Evolutionary conservation across 169 alveolate genomes (phyloP).

Genomic region (Cardiosporidium cionae): DNA sequence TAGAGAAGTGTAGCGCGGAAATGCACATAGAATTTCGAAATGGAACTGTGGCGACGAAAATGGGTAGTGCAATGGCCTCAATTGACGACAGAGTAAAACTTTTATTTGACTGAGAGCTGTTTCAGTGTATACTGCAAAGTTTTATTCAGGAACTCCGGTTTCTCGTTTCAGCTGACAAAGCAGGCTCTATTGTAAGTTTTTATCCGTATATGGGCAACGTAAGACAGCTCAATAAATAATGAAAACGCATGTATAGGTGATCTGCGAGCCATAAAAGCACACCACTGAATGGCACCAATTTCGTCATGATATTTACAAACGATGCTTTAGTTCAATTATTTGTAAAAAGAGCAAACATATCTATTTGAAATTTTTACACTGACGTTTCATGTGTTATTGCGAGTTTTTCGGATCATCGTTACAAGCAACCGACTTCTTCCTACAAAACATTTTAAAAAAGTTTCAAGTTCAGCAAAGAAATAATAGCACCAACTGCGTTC

Average conservation of each 20-base stretch:
- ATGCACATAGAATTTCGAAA: background rate
- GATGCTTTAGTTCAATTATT: background rate
- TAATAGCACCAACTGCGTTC: background rate
- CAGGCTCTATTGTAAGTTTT: background rate
- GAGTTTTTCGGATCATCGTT: background rate
- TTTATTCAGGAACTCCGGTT: background rate
- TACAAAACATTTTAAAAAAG: background rate
- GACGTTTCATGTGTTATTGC: background rate
- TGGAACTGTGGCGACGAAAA: background rate
- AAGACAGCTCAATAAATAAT: too few relatives aligned
- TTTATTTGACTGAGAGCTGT: background rate
- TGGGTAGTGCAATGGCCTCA: background rate
- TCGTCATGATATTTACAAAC: background rate
- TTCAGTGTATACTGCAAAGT: background rate
- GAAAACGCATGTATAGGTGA: too few relatives aligned
- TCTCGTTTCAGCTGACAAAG: background rate
- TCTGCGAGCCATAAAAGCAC: too few relatives aligned
- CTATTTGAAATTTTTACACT: background rate
- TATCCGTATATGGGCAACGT: background rate
- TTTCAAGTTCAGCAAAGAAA: background rate
- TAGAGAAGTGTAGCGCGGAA: too few relatives aligned
- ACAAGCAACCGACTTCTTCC: background rate
- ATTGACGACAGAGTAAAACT: background rate
- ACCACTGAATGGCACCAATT: background rate
- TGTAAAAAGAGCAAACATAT: background rate